Conservation (phyloP, 257 asterid genomes). For the Solanum megistacrolobum region DNA sequence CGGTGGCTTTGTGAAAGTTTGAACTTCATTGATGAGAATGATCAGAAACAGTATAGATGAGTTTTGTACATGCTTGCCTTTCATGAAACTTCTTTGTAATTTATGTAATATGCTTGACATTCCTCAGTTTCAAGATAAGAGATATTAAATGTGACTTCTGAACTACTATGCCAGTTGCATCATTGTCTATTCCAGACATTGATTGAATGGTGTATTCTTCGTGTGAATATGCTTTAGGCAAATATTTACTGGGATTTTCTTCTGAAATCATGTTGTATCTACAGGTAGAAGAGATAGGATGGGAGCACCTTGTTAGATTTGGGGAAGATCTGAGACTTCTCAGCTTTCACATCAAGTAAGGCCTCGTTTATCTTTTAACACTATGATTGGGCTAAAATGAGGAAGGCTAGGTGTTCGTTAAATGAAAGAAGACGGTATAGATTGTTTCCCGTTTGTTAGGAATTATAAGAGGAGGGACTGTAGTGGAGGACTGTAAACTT, state of each 20-base stretch:
- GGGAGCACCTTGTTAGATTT: slow-evolving; percentile 61
- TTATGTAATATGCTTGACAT: not conserved
- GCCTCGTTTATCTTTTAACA: not conserved
- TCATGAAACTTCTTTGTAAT: not conserved
- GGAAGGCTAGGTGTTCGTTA: not conserved
- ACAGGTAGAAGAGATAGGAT: slow-evolving; percentile 84
- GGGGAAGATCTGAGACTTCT: slow-evolving; percentile 49
- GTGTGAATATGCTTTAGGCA: not conserved
- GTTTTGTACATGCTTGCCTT: not conserved
- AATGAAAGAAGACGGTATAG: not conserved
- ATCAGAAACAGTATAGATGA: not conserved
- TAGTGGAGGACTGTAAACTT: not conserved
- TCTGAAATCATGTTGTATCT: slow-evolving; percentile 1
- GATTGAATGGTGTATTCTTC: not conserved
- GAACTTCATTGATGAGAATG: not conserved
- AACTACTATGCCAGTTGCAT: not conserved
- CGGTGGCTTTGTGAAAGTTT: not conserved
- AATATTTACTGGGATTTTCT: not conserved
- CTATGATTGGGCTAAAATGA: not conserved
- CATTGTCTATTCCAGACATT: not conserved
- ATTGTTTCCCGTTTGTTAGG: not conserved
- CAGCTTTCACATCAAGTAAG: slow-evolving; percentile 56
- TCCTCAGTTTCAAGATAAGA: not conserved
- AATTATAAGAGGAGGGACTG: not conserved
- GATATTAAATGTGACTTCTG: not conserved